Evolutionary conservation across 768 basidiomycete genomes (phyloP).

Genomic region (Lactarius pseudohatsudake): DNA sequence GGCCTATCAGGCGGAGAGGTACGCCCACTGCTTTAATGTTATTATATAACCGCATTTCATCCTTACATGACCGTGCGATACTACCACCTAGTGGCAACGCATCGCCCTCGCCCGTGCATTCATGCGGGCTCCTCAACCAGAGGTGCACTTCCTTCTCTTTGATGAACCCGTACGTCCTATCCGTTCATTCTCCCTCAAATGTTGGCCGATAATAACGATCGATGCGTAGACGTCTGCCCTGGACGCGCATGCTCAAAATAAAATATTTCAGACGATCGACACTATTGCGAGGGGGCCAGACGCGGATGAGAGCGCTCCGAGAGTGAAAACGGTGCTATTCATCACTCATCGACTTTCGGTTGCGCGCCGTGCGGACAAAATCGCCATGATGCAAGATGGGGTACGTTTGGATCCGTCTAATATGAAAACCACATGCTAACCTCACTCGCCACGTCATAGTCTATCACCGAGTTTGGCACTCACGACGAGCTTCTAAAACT

Average conservation of each 20-base stretch:
- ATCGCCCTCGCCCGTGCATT: constrained; percentile 86
- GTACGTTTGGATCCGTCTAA: constrained; percentile 36
- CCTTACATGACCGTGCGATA: constrained; percentile 17
- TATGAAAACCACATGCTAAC: constrained; percentile 16
- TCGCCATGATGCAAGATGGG: constrained; percentile 84
- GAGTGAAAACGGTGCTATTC: constrained; percentile 72
- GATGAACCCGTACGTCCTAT: constrained; percentile 70
- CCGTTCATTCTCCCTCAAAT: constrained; percentile 5
- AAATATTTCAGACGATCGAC: constrained; percentile 75
- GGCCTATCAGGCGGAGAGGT: constrained; percentile 87
- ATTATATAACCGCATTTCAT: constrained; percentile 1
- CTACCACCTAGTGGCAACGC: constrained; percentile 67
- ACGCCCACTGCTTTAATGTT: constrained; percentile 30
- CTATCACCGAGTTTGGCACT: constrained; percentile 34
- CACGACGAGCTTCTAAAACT: constrained; percentile 33
- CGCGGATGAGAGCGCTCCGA: constrained; percentile 40
- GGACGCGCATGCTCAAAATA: constrained; percentile 77
- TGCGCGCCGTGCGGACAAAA: constrained; percentile 80
- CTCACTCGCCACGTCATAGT: constrained; percentile 21
- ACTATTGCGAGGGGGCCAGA: constrained; percentile 56
- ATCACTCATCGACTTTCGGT: constrained; percentile 83
- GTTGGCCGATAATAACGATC: constrained; percentile 5
- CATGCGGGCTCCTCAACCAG: constrained; percentile 74
- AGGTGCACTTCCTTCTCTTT: constrained; percentile 76
- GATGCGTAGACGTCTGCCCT: constrained; percentile 67